These are phyloP conservation scores for Malus sieversii DNA, from an alignment of 306 rosid genomes.

Conservation along the genomic window DNA sequence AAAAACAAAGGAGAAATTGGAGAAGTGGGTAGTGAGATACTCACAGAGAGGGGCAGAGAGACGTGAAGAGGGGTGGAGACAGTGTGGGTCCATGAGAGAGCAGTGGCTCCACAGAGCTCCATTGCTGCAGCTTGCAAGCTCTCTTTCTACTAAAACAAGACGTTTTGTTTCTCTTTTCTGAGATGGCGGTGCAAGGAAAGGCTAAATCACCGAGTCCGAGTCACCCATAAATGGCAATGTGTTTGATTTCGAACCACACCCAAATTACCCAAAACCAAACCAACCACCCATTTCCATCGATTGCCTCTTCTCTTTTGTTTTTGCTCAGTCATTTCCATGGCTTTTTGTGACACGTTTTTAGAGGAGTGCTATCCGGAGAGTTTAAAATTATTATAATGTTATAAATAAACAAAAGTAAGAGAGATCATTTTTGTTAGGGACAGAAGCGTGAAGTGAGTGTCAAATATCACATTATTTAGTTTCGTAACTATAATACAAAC, in stretches of 20 bases:
- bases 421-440: accelerated
- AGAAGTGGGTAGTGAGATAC: conserved; percentile 10
- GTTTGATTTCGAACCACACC: conserved; percentile 54
- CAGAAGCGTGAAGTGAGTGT: accelerated
- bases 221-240: background rate
- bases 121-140: conserved; percentile 10
- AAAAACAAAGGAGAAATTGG: background rate
- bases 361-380: too few species aligned
- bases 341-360: too few species aligned
- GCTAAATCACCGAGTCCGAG: background rate
- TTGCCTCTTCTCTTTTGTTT: too few species aligned
- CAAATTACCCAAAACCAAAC: conserved; percentile 9
- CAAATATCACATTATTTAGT: accelerated
- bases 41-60: conserved; percentile 44
- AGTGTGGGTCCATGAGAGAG: conserved; percentile 54
- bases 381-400: too few species aligned
- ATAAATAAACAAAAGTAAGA: too few species aligned
- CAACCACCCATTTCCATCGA: conserved; percentile 30
- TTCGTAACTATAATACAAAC: too few species aligned
- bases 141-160: background rate
- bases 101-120: conserved; percentile 44
- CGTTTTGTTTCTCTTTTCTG: background rate
- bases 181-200: background rate
- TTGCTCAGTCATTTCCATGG: too few species aligned
- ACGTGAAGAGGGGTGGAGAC: conserved; percentile 43